Conservation (phyloP, 148 eudicot genomes). For the Silene latifolia region DNA sequence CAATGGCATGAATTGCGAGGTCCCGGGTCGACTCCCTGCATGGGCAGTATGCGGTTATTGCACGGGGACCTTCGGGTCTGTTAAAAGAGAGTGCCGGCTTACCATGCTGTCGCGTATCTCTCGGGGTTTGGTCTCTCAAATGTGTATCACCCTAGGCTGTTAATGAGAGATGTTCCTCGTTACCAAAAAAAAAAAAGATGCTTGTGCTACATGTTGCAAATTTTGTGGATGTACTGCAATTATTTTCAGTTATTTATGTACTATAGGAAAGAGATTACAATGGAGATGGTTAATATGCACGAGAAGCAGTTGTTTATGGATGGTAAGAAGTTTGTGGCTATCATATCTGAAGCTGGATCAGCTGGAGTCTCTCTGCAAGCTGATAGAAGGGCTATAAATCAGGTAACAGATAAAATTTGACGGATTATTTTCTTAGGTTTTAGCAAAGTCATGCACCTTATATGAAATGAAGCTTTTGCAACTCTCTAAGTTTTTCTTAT, state of each 20-base stretch:
- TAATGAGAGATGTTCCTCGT: no score
- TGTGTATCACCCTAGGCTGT: no score
- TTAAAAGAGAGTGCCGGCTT: no score
- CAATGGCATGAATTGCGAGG: no score
- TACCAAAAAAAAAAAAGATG: no score
- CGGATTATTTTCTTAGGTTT: conserved; percentile 1
- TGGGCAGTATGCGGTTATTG: no score
- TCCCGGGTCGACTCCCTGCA: no score
- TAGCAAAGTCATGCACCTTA: not conserved
- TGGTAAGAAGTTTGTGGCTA: conserved; percentile 79
- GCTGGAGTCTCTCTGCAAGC: conserved; percentile 99
- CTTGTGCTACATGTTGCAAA: not conserved
- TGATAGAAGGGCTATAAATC: conserved; percentile 91
- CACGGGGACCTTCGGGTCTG: no score
- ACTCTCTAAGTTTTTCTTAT: not conserved
- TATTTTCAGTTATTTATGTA: conserved; percentile 12
- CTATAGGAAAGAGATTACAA: conserved; percentile 79
- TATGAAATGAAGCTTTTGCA: not conserved
- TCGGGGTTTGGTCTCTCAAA: no score
- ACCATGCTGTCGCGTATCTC: no score
- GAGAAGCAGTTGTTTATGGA: conserved; percentile 96
- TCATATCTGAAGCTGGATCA: conserved; percentile 97
- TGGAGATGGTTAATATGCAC: conserved; percentile 99
- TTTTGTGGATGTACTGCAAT: conserved; percentile 7
- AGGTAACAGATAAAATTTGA: conserved; percentile 41